These are phyloP conservation scores for Aspergillus eucalypticola DNA, from an alignment of 2,329 filamentous ascomycete species.

Conservation along the genomic window DNA sequence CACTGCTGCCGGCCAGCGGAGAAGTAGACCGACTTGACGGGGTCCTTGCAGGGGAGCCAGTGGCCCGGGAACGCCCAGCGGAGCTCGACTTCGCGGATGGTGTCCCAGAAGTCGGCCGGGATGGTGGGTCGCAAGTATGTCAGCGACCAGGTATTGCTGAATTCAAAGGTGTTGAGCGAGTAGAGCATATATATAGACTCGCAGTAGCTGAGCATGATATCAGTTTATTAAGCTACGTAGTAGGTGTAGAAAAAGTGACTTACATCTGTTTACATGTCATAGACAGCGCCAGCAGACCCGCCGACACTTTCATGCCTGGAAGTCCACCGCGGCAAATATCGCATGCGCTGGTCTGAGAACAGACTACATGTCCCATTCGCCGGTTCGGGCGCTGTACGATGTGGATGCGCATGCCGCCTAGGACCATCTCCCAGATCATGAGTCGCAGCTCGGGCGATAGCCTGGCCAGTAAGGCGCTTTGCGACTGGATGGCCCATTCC, in stretches of 20 bases:
- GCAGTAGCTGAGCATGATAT: constrained; percentile 29
- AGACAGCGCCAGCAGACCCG: constrained; percentile 29
- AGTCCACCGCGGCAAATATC: constrained; percentile 37
- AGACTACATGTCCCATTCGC: constrained; percentile 36
- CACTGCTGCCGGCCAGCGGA: constrained; percentile 40
- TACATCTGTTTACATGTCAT: constrained; percentile 42
- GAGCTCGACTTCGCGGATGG: constrained; percentile 37
- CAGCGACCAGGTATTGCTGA: constrained; percentile 44
- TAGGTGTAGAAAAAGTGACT: background rate
- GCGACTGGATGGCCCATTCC: constrained; percentile 22
- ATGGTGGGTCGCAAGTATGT: constrained; percentile 40
- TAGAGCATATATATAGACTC: constrained; percentile 41
- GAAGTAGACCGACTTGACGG: constrained; percentile 41
- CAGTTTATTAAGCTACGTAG: background rate
- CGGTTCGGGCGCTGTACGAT: constrained; percentile 36
- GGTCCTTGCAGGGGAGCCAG: constrained; percentile 44
- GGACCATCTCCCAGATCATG: constrained; percentile 39
- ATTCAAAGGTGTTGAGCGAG: constrained; percentile 38
- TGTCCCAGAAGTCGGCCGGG: constrained; percentile 29
- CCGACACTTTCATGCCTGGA: constrained; percentile 22
- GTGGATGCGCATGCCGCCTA: constrained; percentile 36
- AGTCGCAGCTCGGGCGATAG: constrained; percentile 40
- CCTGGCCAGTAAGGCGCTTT: constrained; percentile 32
- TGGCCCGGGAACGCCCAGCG: constrained; percentile 44
- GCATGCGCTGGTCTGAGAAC: constrained; percentile 30